Percentiles rank a stretch among this genome's conserved stretches.
These are phyloP conservation scores for Sporisorium exsertum DNA, from an alignment of 1,284 basidiomycete species.

Conservation along the genomic window DNA sequence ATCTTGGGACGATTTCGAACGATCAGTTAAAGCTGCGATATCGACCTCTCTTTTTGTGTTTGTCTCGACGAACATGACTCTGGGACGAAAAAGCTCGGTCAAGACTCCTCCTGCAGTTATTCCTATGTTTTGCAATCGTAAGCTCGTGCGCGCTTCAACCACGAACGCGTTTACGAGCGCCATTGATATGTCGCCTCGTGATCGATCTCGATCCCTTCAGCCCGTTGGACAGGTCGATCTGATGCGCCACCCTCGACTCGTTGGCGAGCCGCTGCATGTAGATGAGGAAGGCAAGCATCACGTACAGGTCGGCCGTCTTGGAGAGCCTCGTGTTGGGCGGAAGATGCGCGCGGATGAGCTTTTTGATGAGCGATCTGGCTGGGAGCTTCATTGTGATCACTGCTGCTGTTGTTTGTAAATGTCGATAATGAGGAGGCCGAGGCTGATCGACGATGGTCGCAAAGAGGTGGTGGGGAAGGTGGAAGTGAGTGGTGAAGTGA, in stretches of 20 bases:
- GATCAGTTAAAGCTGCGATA: too few species aligned
- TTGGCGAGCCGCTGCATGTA: conserved; percentile 48
- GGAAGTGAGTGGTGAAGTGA: background rate
- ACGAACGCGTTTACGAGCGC: conserved; percentile 44
- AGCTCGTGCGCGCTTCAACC: conserved; percentile 18
- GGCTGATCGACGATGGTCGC: background rate
- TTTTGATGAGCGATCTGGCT: conserved; percentile 43
- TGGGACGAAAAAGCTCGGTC: too few species aligned
- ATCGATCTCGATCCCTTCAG: conserved; percentile 32
- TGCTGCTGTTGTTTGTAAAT: background rate
- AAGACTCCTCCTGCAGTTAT: too few species aligned
- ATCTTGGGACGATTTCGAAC: too few species aligned
- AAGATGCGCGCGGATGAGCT: conserved; percentile 43
- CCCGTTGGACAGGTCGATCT: conserved; percentile 45
- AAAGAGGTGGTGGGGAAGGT: conserved; percentile 6
- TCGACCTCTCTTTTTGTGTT: too few species aligned
- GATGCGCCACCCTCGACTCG: conserved; percentile 42
- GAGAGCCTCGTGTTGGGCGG: conserved; percentile 43
- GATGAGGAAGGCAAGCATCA: conserved; percentile 49
- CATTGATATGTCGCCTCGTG: conserved; percentile 39
- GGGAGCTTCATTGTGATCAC: conserved; percentile 38
- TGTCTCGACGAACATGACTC: background rate
- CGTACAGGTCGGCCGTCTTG: conserved; percentile 48
- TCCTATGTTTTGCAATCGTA: background rate
- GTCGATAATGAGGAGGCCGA: background rate